phyloP scores from a whole-genome alignment of 108 stramenopile genomes.

The Fragilariopsis cylindrus region DNA sequence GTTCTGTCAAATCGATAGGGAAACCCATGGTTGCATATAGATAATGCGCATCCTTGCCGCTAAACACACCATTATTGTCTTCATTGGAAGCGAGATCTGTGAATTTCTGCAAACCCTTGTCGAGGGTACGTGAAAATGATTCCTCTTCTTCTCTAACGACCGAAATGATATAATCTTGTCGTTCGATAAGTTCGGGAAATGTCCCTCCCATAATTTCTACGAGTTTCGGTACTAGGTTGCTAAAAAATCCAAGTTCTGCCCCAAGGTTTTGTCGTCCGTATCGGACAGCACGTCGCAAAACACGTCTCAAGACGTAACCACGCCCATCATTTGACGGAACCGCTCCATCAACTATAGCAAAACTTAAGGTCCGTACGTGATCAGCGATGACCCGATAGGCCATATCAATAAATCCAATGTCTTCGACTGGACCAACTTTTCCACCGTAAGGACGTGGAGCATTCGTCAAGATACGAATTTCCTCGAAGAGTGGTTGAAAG shows the following conservation, averaged over 20 bases:
- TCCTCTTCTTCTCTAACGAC: conserved; percentile 95
- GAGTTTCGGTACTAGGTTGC: conserved; percentile 84
- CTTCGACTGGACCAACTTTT: conserved; percentile 80
- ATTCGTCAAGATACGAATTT: conserved; percentile 85
- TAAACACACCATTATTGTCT: conserved; percentile 70
- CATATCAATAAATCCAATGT: conserved; percentile 93
- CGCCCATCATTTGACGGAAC: conserved; percentile 97
- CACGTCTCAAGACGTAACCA: conserved; percentile 96
- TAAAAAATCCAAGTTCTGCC: conserved; percentile 95
- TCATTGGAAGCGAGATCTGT: conserved; percentile 74
- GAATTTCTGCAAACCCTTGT: conserved; percentile 94
- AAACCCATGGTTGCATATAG: conserved; percentile 99
- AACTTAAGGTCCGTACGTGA: conserved; percentile 95
- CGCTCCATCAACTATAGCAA: conserved; percentile 99
- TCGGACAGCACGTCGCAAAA: conserved; percentile 95
- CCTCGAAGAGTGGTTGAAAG: conserved; percentile 94
- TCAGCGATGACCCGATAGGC: conserved; percentile 99
- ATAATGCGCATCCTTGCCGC: conserved; percentile 92
- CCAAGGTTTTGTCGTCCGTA: conserved; percentile 94
- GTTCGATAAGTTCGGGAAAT: conserved; percentile 92
- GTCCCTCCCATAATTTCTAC: conserved; percentile 88
- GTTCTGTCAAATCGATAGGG: conserved; percentile 96
- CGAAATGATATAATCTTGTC: conserved; percentile 73
- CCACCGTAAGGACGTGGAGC: conserved; percentile 84
- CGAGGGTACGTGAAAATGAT: conserved; percentile 94